Evolutionary conservation across 2,329 filamentous ascomycete genomes (phyloP), one percentile per base, ranked within the genome.

Genomic region (Cordyceps farinosa): DNA sequence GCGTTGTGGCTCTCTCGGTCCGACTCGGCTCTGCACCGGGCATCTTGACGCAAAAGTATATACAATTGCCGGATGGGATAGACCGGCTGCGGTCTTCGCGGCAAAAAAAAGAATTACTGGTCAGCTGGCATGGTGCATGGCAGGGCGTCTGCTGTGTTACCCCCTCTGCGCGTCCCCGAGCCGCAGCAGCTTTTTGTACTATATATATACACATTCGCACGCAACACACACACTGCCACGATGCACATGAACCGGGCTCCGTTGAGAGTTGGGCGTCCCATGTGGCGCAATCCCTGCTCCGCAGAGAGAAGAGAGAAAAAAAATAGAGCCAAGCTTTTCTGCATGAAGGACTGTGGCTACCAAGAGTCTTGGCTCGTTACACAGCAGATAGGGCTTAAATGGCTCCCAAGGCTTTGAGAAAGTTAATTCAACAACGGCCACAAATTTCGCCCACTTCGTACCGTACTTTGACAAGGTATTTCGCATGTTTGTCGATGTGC

Each of bases 1-100:
- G 59, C 59, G 17, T 30, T 32, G n/a, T 62, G 51, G 59, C 51
- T 62, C 1, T 53, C 59, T 5, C 40, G 59, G 44, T 17, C 42
- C 3, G 40, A 36, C 11, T 62, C 32, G 59, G 22, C 38, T 32
- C 17, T 40, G 9, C 17, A 47, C 1, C 11, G 30, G 32, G 38
- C 22, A 8, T 22, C 38, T 9, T 40, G 45, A 32, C 27, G 2
- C 17, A 15, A 56, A 27, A 9, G 15, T 36, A 5, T 36, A 29
- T 11, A 22, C 42, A 51, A 42, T 22, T 59, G 45, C 56, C 45
- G 32, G 15, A n/a, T 6, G 27, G 8, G 44, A 48, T 36, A 38
- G 9, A 13, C 22, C 22, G 34, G 17, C 22, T 22, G 22, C n/a
- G 42, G 42, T 32, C 27, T 44, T 38, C 5, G 17, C 8, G 30